Conservation (phyloP, 208 protist species). For the Wallacemonas rigidus region DNA sequence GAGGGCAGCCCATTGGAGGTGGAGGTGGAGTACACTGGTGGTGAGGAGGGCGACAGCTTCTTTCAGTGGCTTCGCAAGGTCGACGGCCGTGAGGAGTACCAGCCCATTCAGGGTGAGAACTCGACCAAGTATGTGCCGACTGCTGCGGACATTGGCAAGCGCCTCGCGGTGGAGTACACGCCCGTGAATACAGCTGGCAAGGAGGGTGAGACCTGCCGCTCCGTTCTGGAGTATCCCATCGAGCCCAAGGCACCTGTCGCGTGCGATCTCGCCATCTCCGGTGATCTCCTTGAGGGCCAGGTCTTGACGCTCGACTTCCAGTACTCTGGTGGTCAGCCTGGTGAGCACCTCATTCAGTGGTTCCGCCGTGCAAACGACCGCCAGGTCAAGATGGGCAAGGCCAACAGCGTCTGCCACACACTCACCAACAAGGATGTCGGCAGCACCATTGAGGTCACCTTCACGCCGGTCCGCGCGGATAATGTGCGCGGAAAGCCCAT, state of each 20-base stretch:
- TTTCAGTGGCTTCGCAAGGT: constrained; percentile 92
- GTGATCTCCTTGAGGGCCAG: constrained; percentile 69
- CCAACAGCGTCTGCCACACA: constrained; percentile 69
- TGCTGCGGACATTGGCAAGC: constrained; percentile 87
- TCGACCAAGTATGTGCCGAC: constrained; percentile 72
- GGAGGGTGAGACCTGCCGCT: constrained; percentile 89
- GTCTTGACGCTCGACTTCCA: constrained; percentile 78
- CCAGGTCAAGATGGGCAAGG: constrained; percentile 61
- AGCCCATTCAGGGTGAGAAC: constrained; percentile 82
- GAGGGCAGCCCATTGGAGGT: constrained; percentile 85
- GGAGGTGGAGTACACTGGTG: constrained; percentile 84
- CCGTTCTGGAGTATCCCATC: constrained; percentile 87
- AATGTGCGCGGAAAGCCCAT: constrained; percentile 69
- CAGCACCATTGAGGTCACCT: constrained; percentile 79
- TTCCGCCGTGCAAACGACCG: constrained; percentile 65
- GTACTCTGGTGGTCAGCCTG: constrained; percentile 84
- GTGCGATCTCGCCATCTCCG: constrained; percentile 64
- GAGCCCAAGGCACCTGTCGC: constrained; percentile 66
- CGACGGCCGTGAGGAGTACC: constrained; percentile 63
- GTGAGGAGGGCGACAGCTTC: constrained; percentile 85
- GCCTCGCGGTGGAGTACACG: constrained; percentile 91
- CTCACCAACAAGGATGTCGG: constrained; percentile 81
- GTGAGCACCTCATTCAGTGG: constrained; percentile 88
- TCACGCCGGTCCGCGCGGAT: constrained; percentile 87
- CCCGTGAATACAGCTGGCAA: constrained; percentile 82